Percentiles rank a stretch among this genome's conserved stretches.
Evolutionary conservation across 2,329 filamentous ascomycete genomes (phyloP).

Genomic region (Bipolaris sorokiniana): DNA sequence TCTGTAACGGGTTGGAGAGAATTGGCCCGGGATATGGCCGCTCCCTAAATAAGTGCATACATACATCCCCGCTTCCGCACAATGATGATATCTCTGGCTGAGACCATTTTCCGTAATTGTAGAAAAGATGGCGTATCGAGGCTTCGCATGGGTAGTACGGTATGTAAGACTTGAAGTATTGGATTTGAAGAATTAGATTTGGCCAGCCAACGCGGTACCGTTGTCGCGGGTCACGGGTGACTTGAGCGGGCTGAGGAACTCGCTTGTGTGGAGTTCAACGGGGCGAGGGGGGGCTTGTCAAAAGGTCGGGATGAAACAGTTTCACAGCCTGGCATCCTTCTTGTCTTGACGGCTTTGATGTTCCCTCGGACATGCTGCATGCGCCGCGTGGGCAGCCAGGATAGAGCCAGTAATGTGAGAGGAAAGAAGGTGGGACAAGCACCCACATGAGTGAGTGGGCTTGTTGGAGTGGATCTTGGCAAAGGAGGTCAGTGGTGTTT

Average conservation of each 20-base stretch:
- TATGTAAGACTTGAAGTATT: slow-evolving; percentile 3
- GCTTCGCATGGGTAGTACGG: background rate
- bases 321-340: slow-evolving; percentile 10
- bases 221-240: background rate
- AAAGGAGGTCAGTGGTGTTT: background rate
- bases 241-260: background rate
- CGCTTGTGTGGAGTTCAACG: slow-evolving; percentile 1
- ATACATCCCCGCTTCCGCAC: background rate
- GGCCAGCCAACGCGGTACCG: background rate
- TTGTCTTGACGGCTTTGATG: slow-evolving; percentile 3
- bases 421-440: background rate
- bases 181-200: slow-evolving; percentile 1
- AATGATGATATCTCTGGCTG: background rate
- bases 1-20: slow-evolving; percentile 7
- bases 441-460: background rate
- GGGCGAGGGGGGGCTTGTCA: slow-evolving; percentile 1
- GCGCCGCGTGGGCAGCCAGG: slow-evolving; percentile 3
- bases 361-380: slow-evolving; percentile 1
- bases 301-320: slow-evolving; percentile 8
- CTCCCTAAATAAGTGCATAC: background rate
- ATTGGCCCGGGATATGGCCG: slow-evolving; percentile 5
- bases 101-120: background rate
- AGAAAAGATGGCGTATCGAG: background rate
- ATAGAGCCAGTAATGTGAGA: background rate
- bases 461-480: background rate